Base-by-base conservation (phyloP, 176 grass and related monocot genomes). In the Hordeum marinum region DNA sequence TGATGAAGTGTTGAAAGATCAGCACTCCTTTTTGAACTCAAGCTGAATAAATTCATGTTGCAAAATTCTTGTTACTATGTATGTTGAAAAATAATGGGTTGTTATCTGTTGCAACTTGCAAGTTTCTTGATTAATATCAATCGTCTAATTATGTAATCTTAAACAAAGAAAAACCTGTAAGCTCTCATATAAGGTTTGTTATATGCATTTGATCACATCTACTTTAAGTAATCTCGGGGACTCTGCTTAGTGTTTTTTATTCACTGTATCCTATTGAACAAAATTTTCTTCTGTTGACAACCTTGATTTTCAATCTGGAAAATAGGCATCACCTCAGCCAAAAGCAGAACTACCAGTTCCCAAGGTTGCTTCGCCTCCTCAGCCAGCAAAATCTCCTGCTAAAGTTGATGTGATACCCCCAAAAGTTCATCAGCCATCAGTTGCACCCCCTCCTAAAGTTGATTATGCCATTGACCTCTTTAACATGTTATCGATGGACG, bases 401-500 rank as follows among this genome's bases (percentile, higher is more conserved):
- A 85, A 92, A 86, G 57, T 84, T 76, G 79, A 91, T 42, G 50
- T 80, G 60, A 69, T 68, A 77, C 63, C 87, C 75, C 75, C 69
- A 78, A 89, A 92, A 86, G 68, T 87, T 78, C 74, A 88, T 37
- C 80, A 86, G 69, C 84, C 85, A 78, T 68, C 27, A 0, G 46
- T 85, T 87, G 71, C 75, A 26, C 87, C 91, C 75, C 85, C 91
- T 92, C 83, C 93, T 84, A 94, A 92, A 82, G 93, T 92, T 89
- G 96, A 98, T 79, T 98, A 94, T 82, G 93, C 94, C 14, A 94
- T 81, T 41, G 96, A 98, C 92, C 93, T 98, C 41, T 93, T 98
- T 85, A 87, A 89, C 86, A 92, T 98, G 87, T 66, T 98, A 82
- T 92, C 96, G 32, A 90, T 98, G 83, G 93, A 94, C 46, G 85